phyloP scores from a whole-genome alignment of 805 yeast species.

The Pichia membranifaciens region DNA sequence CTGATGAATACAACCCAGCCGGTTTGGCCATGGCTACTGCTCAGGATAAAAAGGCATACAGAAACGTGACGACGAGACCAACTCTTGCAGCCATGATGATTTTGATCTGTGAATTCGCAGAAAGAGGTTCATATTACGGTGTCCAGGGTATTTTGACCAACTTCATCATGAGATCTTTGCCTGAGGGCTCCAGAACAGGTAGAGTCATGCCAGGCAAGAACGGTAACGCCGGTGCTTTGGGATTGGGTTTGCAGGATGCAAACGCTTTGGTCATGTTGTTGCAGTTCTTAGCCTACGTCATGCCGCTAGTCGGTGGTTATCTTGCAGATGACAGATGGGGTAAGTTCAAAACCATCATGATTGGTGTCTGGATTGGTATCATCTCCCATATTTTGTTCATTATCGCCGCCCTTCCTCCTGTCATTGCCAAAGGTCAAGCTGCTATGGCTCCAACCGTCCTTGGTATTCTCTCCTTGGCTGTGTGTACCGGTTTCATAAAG shows the following conservation, averaged over 20 bases:
- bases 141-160: slow-evolving; percentile 39
- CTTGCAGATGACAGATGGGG: slow-evolving; percentile 45
- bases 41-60: slow-evolving; percentile 29
- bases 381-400: slow-evolving; percentile 43
- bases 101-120: slow-evolving; percentile 46
- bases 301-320: slow-evolving; percentile 49
- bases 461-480: slow-evolving; percentile 35
- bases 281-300: slow-evolving; percentile 44
- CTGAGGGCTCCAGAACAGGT: slow-evolving; percentile 35
- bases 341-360: slow-evolving; percentile 43
- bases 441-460: slow-evolving; percentile 38
- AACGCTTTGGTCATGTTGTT: slow-evolving; percentile 43
- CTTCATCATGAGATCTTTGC: slow-evolving; percentile 45
- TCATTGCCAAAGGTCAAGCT: slow-evolving; percentile 33
- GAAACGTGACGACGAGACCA: slow-evolving; percentile 39
- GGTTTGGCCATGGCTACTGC: slow-evolving; percentile 24
- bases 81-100: slow-evolving; percentile 40
- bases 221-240: slow-evolving; percentile 46
- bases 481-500: slow-evolving; percentile 50
- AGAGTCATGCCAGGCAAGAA: slow-evolving; percentile 28
- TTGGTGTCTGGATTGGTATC: slow-evolving; percentile 43
- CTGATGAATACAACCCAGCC: slow-evolving; percentile 28
- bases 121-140: slow-evolving; percentile 51
- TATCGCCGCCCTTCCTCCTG: slow-evolving; percentile 43
- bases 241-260: slow-evolving; percentile 39